Evolutionary conservation across 176 grass and related monocot genomes (phyloP).

Genomic region (Zoysia pacifica): DNA sequence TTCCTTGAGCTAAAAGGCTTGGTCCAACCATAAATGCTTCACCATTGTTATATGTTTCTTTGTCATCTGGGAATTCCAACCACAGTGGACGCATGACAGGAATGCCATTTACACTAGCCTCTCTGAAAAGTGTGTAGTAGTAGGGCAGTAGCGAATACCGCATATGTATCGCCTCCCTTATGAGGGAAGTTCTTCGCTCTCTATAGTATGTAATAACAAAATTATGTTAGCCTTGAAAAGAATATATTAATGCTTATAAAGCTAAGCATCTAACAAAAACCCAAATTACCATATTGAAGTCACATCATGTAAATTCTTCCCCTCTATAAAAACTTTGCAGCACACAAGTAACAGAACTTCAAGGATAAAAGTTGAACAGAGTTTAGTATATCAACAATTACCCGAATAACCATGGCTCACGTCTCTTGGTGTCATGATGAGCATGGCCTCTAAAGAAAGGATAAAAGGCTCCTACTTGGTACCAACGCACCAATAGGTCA

Average conservation of each 20-base stretch:
- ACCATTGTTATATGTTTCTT: slow-evolving; percentile 89
- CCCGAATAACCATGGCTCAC: slow-evolving; percentile 98
- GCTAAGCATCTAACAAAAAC: neutral
- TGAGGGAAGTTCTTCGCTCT: slow-evolving; percentile 74
- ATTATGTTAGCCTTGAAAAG: slow-evolving; percentile 28
- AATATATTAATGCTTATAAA: slow-evolving; percentile 15
- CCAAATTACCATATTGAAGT: too few species aligned
- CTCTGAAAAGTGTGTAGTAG: slow-evolving; percentile 91
- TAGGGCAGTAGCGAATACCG: slow-evolving; percentile 90
- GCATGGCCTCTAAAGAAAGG: slow-evolving; percentile 96
- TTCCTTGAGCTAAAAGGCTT: slow-evolving; percentile 74
- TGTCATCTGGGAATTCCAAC: slow-evolving; percentile 94
- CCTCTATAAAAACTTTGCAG: neutral
- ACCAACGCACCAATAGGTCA: slow-evolving; percentile 90
- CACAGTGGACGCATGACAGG: slow-evolving; percentile 95
- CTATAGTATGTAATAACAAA: slow-evolving; percentile 40
- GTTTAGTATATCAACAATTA: slow-evolving; percentile 45
- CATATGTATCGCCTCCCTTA: slow-evolving; percentile 89
- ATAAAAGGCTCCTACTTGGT: slow-evolving; percentile 95
- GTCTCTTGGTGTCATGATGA: slow-evolving; percentile 95
- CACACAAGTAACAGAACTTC: slow-evolving; percentile 3
- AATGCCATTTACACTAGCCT: slow-evolving; percentile 79
- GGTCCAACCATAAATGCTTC: slow-evolving; percentile 92
- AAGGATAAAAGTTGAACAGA: slow-evolving; percentile 18
- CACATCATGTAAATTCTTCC: neutral